phyloP scores from a whole-genome alignment of 2,329 filamentous ascomycete genomes.

The Bipolaris oryzae region DNA sequence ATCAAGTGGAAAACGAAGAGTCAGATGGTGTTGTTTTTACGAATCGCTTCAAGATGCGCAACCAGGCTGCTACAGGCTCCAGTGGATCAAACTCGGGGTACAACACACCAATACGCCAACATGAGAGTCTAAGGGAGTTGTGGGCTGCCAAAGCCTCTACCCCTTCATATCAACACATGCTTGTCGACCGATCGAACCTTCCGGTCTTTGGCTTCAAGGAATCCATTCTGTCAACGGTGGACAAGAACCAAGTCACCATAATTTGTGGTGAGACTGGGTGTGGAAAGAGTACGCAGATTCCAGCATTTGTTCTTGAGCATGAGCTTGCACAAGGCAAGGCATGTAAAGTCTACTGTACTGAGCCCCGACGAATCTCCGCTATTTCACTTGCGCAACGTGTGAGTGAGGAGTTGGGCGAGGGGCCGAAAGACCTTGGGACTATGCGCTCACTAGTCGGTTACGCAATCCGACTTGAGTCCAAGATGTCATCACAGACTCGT shows the following conservation, averaged over 20 bases:
- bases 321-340: slow-evolving; percentile 78
- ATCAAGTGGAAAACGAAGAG: slow-evolving; percentile 64
- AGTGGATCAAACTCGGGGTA: slow-evolving; percentile 40
- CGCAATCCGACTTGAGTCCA: slow-evolving; percentile 90
- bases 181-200: slow-evolving; percentile 75
- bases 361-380: slow-evolving; percentile 93
- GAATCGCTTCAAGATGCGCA: slow-evolving; percentile 68
- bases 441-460: slow-evolving; percentile 86
- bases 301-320: slow-evolving; percentile 88
- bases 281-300: slow-evolving; percentile 98
- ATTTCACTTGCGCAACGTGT: slow-evolving; percentile 92
- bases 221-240: slow-evolving; percentile 77
- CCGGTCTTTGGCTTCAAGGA: slow-evolving; percentile 88
- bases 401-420: slow-evolving; percentile 91
- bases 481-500: slow-evolving; percentile 78
- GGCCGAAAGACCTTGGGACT: slow-evolving; percentile 80
- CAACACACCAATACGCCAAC: slow-evolving; percentile 33
- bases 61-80: slow-evolving; percentile 35
- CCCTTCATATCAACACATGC: slow-evolving; percentile 75
- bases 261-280: slow-evolving; percentile 96
- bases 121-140: slow-evolving; percentile 55
- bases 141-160: slow-evolving; percentile 61
- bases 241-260: slow-evolving; percentile 83
- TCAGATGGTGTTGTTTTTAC: slow-evolving; percentile 69
- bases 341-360: slow-evolving; percentile 95